Base-by-base conservation (phyloP, 805 yeast genomes). In the Grigorovia transvaalensis region DNA sequence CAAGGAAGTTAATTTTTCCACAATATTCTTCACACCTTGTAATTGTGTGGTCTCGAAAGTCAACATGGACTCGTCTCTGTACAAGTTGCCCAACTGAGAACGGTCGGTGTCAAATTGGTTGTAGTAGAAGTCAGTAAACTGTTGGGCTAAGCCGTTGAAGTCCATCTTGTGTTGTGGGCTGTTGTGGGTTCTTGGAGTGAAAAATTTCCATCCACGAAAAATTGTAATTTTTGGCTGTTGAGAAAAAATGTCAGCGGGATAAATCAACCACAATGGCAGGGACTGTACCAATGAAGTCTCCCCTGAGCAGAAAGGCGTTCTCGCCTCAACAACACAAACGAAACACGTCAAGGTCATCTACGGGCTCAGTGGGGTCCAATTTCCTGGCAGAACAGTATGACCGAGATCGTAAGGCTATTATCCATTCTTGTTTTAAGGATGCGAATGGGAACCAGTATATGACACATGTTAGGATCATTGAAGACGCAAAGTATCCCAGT, bases 61-160 rank as follows among this genome's bases (percentile, higher is more conserved):
- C 72, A 93, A 77, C 99, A 93, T 93, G 30, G 97, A 89, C 69
- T 87, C 90, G 56, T 88, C 96, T 69, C 99, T 86, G 82, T 91
- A 91, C 64, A 91, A 80, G 75, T 87, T 85, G 60, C 95, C 96
- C 68, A 91, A 81, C 70, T 86, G 93, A 54, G 88, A 71, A 77
- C 98, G 87, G 73, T 91, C 96, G 63, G 83, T 71, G 73, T 90
- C 97, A 66, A 91, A 91, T 72, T 88, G 96, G 70, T 87, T 85
- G 80, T 91, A 93, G 81, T 93, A 91, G 67, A 89, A 91, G 71
- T 79, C 84, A 66, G 96, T 88, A 74, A 91, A 91, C 72, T 91
- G 96, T 70, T 84, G 77, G 27, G 78, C 76, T 60, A 73, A 63
- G 52, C 76, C 69, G 69, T 67, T 73, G 69, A 74, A 74, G 62